Base-by-base conservation (phyloP, 2,329 filamentous ascomycete genomes). In the Scytalidium sp. region DNA sequence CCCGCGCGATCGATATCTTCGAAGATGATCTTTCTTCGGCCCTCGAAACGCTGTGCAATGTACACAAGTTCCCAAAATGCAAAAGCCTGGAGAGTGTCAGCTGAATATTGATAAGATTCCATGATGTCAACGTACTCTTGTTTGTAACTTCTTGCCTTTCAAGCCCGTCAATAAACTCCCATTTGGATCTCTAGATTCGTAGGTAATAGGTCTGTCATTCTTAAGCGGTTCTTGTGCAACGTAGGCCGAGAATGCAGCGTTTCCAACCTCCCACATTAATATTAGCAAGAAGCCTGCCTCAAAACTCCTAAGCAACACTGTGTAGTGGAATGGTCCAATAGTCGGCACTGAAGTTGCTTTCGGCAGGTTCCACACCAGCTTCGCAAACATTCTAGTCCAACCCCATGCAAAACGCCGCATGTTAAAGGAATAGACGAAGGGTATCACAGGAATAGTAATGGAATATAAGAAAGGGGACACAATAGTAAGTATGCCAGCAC, bases 51-150 rank as follows among this genome's bases (percentile, higher is more conserved):
- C 50, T 87, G 80, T 32, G 88, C 85, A 58, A 97, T 96, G 49
- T 89, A 78, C 23, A 84, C 83, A 22, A 97, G 75, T 64, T 97
- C 93, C 92, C 92, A 96, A 68, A 96, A 87, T 15, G 93, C 92
- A 66, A 95, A 96, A 1, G 83, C 80, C 79, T 88, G 51, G 1
- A 19, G n/a, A 39, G 19, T 19, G 42, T 63, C 52, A 64, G 60
- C 27, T 21, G 32, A 3, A 27, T 27, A 22, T 15, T 36, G 40
- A 39, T 36, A 27, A 36, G 1, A 22, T 39, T 5, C 19, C 6
- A 23, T n/a, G 22, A 2, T 25, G 13, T 10, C 7, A 13, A 65
- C 75, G 60, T 70, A 87, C 86, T 69, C 82, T 85, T 52, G 89
- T 83, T 9, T 88, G 76, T 8, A 89, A 76, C 67, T 93, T 94